Evolutionary conservation across 2,329 filamentous ascomycete species (phyloP).

Genomic region (Cladophialophora chaetospira): DNA sequence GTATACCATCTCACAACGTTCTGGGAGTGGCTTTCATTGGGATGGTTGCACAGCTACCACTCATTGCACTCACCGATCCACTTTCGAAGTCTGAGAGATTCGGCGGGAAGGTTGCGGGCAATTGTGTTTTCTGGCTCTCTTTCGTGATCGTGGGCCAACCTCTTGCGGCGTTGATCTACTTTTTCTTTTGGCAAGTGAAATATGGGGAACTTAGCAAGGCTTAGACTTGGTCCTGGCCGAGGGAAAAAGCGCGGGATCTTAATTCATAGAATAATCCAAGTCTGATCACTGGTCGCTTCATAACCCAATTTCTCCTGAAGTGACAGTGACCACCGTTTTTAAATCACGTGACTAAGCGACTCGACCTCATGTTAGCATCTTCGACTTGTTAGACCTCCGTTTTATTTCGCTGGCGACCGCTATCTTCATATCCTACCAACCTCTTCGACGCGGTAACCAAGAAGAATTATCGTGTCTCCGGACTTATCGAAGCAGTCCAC

Average conservation of each 20-base stretch:
- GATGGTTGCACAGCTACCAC: constrained; percentile 89
- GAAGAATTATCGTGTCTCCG: too few species aligned
- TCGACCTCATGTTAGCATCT: background rate
- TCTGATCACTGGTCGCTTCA: background rate
- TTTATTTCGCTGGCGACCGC: background rate
- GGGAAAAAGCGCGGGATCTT: background rate
- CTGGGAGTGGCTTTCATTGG: constrained; percentile 86
- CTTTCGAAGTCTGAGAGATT: constrained; percentile 76
- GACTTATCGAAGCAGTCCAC: too few species aligned
- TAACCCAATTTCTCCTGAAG: background rate
- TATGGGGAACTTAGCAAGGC: constrained; percentile 72
- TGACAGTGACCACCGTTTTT: background rate
- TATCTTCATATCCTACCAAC: background rate
- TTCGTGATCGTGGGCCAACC: constrained; percentile 97
- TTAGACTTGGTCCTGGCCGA: background rate
- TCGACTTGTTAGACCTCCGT: background rate
- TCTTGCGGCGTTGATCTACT: constrained; percentile 87
- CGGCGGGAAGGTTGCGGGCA: constrained; percentile 74
- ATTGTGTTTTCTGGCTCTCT: constrained; percentile 93
- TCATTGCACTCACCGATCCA: constrained; percentile 78
- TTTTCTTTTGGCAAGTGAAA: constrained; percentile 98
- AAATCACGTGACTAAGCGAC: background rate
- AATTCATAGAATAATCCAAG: background rate
- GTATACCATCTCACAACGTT: constrained; percentile 86
- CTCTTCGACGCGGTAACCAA: too few species aligned